These are phyloP conservation scores for Dothideomycetes sp. DNA, from an alignment of 2,329 filamentous ascomycete species.

Conservation along the genomic window DNA sequence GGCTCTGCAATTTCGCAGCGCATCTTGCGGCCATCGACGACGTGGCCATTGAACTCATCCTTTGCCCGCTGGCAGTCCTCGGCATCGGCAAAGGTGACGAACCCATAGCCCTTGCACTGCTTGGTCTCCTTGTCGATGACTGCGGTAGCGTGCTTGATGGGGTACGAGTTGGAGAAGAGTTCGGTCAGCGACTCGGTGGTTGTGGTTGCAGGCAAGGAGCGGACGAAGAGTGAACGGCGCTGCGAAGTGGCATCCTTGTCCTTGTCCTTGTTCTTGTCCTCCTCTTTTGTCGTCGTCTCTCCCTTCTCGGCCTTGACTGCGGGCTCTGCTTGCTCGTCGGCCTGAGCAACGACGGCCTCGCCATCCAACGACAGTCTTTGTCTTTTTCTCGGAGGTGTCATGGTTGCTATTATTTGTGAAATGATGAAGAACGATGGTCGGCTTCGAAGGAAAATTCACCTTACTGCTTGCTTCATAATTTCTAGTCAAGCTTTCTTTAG, in stretches of 20 bases:
- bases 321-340: no score
- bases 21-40: conserved; percentile 70
- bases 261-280: conserved; percentile 6
- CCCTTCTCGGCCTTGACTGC: conserved; percentile 13
- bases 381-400: conserved; percentile 29
- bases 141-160: conserved; percentile 91
- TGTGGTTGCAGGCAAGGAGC: conserved; percentile 65
- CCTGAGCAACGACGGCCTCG: conserved; percentile 10
- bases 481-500: background rate
- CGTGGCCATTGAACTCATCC: conserved; percentile 66
- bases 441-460: no score
- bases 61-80: conserved; percentile 79
- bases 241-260: conserved; percentile 9
- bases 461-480: no score
- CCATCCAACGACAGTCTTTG: conserved; percentile 30
- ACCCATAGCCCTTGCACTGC: conserved; percentile 82
- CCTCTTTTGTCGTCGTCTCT: background rate
- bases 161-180: conserved; percentile 87
- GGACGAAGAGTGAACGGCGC: conserved; percentile 64
- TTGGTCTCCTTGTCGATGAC: conserved; percentile 80
- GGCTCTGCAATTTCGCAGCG: conserved; percentile 81
- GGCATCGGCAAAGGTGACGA: conserved; percentile 90
- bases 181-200: conserved; percentile 76
- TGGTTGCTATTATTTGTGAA: conserved; percentile 9
- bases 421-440: background rate